These are phyloP conservation scores for Fusarium setosum DNA, from an alignment of 2,329 filamentous ascomycete species.

Conservation along the genomic window DNA sequence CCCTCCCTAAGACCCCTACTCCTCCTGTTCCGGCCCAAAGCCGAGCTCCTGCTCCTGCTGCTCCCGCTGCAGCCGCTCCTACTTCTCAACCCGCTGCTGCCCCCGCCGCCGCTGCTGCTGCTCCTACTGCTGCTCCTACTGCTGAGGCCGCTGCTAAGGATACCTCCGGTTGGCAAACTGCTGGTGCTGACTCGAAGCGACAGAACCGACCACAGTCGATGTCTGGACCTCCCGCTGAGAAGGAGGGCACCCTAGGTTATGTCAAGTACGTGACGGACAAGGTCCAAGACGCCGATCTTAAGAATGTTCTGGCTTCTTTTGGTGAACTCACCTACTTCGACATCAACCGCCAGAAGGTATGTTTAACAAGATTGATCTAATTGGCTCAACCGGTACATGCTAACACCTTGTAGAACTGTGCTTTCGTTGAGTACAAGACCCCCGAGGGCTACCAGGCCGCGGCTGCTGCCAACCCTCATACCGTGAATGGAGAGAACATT, in stretches of 20 bases:
- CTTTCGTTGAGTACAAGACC: constrained; percentile 93
- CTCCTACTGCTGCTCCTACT: constrained; percentile 51
- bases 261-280: constrained; percentile 96
- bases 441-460: constrained; percentile 85
- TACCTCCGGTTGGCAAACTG: constrained; percentile 81
- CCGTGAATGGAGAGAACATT: constrained; percentile 84
- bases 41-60: constrained; percentile 62
- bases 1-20: constrained; percentile 68
- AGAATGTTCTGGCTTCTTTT: constrained; percentile 75
- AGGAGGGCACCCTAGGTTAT: constrained; percentile 85
- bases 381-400: background rate
- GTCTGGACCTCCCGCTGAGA: constrained; percentile 69
- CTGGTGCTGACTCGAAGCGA: constrained; percentile 84
- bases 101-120: constrained; percentile 49
- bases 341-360: constrained; percentile 85
- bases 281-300: constrained; percentile 80
- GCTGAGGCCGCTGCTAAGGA: constrained; percentile 63
- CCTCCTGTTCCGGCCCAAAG: constrained; percentile 60
- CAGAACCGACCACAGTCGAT: constrained; percentile 80
- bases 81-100: constrained; percentile 51
- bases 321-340: constrained; percentile 80
- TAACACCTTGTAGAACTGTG: constrained; percentile 78
- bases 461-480: constrained; percentile 85
- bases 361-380: constrained; percentile 30
- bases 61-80: constrained; percentile 54